Evolutionary conservation across 371 early-diverging fungal genomes (phyloP), one percentile per base, ranked within the genome.

Genomic region (Quaeritorhiza haematococci): DNA sequence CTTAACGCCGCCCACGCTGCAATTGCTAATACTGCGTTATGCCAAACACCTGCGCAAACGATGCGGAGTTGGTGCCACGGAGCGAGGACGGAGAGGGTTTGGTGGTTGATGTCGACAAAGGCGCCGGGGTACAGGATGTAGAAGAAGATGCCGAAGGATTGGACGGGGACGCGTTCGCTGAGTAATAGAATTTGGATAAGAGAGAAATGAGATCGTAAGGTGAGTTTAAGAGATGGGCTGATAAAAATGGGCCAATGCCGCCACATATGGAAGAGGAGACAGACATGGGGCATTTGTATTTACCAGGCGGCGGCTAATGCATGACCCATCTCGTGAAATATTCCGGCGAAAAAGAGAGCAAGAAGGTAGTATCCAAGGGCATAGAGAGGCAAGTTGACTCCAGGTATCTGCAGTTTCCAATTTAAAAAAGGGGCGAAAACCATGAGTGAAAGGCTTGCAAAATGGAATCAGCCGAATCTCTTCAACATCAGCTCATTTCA

Each of bases 41-140:
- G 89, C 89, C 89, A 89, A 1, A 91, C 90, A 21, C 92, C 92
- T 0, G 89, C 92, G 58, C 89, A 90, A 6, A 86, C 74, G 33
- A 91, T 82, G 21, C 81, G 73, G 30, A 91, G 73, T 46, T 83
- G 84, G 19, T 71, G 58, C 0, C 76, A 58, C 0, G 86, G 72
- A 0, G 73, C 60, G 33, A 83, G 61, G 19, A 71, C 51, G 19
- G 67, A 61, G 49, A 88, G 53, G 24, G 71, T 64, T 23, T 75
- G 72, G 32, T 80, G 67, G 3, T 82, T 70, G 43, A 92, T 69
- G 63, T 87, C 85, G 49, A 92, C 92, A 79, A 90, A 92, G 4
- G 92, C 92, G 34, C 92, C 92, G 0, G 92, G 92, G 61, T 86
- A 92, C 21, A 90, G 62, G 48, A 86, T 80, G 55, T 78, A 66